A percentile compares a stretch with the other conserved stretches of the same genome.
Evolutionary conservation across 108 stramenopile species (phyloP).

Genomic region (Conticribra weissflogii): DNA sequence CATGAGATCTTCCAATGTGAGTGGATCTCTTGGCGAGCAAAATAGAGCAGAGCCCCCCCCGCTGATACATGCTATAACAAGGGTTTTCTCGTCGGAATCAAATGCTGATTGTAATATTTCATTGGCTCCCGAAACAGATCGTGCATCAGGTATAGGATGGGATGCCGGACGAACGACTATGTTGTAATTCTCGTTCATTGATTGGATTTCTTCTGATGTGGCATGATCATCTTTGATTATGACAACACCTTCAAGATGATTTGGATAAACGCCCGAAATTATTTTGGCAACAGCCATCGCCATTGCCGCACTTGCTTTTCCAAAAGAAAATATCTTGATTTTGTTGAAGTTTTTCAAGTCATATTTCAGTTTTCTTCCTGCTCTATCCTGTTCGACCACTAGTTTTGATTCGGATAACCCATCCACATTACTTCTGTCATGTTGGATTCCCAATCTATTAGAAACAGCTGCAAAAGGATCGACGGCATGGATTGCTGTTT

Average conservation of each 20-base stretch:
- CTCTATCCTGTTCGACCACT: constrained; percentile 9
- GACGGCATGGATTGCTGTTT: constrained; percentile 73
- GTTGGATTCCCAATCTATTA: constrained; percentile 34
- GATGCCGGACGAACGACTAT: constrained; percentile 63
- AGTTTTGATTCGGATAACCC: background rate
- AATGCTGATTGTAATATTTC: constrained; percentile 57
- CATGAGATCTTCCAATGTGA: constrained; percentile 70
- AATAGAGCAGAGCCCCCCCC: constrained; percentile 88
- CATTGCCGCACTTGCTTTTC: constrained; percentile 88
- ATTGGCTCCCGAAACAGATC: constrained; percentile 64
- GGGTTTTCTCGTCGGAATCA: constrained; percentile 43
- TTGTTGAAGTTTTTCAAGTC: constrained; percentile 65
- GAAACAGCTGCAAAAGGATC: constrained; percentile 59
- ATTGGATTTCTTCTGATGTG: constrained; percentile 56
- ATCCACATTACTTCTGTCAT: constrained; percentile 21
- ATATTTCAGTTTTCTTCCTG: constrained; percentile 17
- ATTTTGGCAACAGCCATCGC: constrained; percentile 64
- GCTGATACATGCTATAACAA: constrained; percentile 76
- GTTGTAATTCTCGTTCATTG: constrained; percentile 44
- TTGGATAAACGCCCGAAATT: constrained; percentile 13
- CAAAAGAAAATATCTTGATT: constrained; percentile 71
- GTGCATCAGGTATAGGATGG: constrained; percentile 85
- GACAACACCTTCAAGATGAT: constrained; percentile 57
- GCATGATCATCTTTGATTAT: constrained; percentile 90
- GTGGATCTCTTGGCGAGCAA: constrained; percentile 63